Evolutionary conservation across 169 alveolate species (phyloP).

Genomic region (Plasmodium malariae): DNA sequence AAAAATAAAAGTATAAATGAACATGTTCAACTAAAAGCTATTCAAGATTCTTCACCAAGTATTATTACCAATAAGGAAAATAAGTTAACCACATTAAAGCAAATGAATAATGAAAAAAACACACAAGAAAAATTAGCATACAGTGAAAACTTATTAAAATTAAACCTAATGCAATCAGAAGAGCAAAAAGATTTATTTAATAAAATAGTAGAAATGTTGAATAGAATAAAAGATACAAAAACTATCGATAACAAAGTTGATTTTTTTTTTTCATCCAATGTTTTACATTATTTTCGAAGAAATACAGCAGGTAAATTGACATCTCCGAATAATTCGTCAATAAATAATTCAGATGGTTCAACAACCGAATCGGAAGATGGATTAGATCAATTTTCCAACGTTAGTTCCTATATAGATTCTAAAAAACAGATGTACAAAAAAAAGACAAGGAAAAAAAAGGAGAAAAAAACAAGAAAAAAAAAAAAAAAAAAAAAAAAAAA

Average conservation of each 20-base stretch:
- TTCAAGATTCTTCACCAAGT: constrained; percentile 23
- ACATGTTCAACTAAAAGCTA: constrained; percentile 16
- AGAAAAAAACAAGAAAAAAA: constrained; percentile 21
- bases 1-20: constrained; percentile 6
- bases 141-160: constrained; percentile 57
- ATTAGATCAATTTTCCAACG: background rate
- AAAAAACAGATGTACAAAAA: background rate
- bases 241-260: constrained; percentile 2
- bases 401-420: background rate
- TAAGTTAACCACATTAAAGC: constrained; percentile 31
- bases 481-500: constrained; percentile 40
- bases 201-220: constrained; percentile 61
- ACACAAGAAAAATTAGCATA: background rate
- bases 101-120: constrained; percentile 8
- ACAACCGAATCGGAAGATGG: constrained; percentile 3
- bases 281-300: constrained; percentile 49
- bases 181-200: constrained; percentile 74
- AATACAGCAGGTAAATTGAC: background rate
- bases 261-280: constrained; percentile 50
- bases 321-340: background rate
- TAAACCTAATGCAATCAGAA: constrained; percentile 56
- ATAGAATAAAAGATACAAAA: constrained; percentile 41
- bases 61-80: background rate
- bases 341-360: constrained; percentile 2
- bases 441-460: constrained; percentile 2